Evolutionary conservation across 352 stramenopile genomes (phyloP).

Genomic region (Phytophthora sp.): DNA sequence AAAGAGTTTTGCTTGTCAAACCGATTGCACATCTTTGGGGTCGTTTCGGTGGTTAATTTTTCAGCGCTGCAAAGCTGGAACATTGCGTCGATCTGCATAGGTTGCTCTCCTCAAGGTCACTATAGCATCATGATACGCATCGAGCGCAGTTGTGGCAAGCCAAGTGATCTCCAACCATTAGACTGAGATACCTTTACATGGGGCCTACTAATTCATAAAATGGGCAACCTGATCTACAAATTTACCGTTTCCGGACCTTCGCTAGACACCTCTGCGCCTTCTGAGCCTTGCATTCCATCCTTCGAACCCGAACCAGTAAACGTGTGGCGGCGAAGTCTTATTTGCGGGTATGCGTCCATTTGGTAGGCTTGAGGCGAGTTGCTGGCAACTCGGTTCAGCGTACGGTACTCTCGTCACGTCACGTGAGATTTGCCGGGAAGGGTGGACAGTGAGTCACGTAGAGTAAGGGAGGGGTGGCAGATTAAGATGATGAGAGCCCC

Average conservation of each 20-base stretch:
- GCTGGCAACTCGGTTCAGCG: constrained; percentile 21
- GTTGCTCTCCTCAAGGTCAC: too few relatives aligned
- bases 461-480: too few relatives aligned
- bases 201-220: constrained; percentile 8
- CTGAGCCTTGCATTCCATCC: constrained; percentile 20
- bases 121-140: too few relatives aligned
- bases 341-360: not conserved
- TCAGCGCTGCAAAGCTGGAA: too few relatives aligned
- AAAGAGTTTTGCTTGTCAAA: too few relatives aligned
- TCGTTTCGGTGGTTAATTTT: too few relatives aligned
- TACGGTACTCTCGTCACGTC: not conserved
- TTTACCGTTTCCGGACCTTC: not conserved
- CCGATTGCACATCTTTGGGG: too few relatives aligned
- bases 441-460: not conserved
- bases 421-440: constrained; percentile 17
- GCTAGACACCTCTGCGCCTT: constrained; percentile 9
- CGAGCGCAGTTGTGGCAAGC: not conserved
- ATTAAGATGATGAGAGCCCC: too few relatives aligned
- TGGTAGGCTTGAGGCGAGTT: not conserved
- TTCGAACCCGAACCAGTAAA: constrained; percentile 7
- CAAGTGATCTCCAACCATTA: not conserved
- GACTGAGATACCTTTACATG: constrained; percentile 17
- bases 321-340: constrained; percentile 10
- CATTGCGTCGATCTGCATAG: too few relatives aligned
- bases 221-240: constrained; percentile 24